Evolutionary conservation across 352 stramenopile genomes (phyloP).

Genomic region (Globisporangium cystogenes): DNA sequence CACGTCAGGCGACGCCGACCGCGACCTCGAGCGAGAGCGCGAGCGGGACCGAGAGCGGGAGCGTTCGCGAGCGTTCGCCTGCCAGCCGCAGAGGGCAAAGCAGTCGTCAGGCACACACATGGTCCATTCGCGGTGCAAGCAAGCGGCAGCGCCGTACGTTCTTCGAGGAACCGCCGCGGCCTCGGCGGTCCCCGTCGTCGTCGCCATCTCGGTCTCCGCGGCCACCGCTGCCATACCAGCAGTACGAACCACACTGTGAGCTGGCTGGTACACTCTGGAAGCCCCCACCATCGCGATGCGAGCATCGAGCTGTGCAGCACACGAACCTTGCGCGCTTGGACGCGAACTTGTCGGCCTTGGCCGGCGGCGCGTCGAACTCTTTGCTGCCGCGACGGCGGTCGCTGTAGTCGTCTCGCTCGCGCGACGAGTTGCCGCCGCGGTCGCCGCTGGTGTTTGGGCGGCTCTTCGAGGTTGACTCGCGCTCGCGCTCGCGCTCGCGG

Average conservation of each 20-base stretch:
- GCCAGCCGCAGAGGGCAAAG: constrained; percentile 4
- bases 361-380: constrained; percentile 33
- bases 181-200: constrained; percentile 32
- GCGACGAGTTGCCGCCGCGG: constrained; percentile 14
- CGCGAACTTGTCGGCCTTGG: constrained; percentile 20
- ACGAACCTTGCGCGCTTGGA: constrained; percentile 27
- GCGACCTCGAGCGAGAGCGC: constrained; percentile 34
- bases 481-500: constrained; percentile 24
- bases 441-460: constrained; percentile 26
- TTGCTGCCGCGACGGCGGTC: constrained; percentile 32
- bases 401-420: constrained; percentile 22
- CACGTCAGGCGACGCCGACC: constrained; percentile 53
- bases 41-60: constrained; percentile 43
- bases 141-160: constrained; percentile 27
- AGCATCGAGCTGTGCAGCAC: too few relatives aligned
- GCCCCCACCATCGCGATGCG: too few relatives aligned
- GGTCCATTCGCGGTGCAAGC: background rate
- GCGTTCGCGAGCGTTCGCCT: constrained; percentile 30
- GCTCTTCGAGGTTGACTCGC: constrained; percentile 22
- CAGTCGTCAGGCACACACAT: background rate
- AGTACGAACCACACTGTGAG: background rate
- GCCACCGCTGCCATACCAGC: constrained; percentile 6
- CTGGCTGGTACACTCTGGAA: too few relatives aligned
- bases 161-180: constrained; percentile 21
- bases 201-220: constrained; percentile 46